Evolutionary conservation across 768 basidiomycete species (phyloP).

Genomic region (Calocybe gangraenosa): DNA sequence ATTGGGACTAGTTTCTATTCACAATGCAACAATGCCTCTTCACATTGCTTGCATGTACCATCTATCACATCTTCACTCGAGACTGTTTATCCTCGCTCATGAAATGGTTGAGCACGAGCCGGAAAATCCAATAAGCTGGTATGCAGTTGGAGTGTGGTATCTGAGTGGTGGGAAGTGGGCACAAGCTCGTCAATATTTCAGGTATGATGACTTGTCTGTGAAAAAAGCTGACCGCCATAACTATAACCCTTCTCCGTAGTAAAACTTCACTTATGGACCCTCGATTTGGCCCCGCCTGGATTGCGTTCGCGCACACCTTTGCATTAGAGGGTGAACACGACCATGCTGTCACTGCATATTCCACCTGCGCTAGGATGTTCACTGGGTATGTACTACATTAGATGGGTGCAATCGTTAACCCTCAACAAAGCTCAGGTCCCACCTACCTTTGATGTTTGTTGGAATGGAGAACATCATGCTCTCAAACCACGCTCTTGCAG

Average conservation of each 20-base stretch:
- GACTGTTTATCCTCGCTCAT: conserved; percentile 93
- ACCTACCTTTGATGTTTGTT: conserved; percentile 91
- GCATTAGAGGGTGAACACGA: conserved; percentile 98
- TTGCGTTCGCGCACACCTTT: conserved; percentile 97
- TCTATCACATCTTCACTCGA: conserved; percentile 84
- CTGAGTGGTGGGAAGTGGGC: conserved; percentile 82
- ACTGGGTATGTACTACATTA: conserved; percentile 62
- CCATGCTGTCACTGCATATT: conserved; percentile 97
- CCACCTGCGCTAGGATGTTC: conserved; percentile 93
- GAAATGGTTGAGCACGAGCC: conserved; percentile 94
- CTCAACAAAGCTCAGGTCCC: conserved; percentile 57
- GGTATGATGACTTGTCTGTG: conserved; percentile 39
- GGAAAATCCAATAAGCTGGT: conserved; percentile 93
- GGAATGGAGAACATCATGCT: conserved; percentile 98
- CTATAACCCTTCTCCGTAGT: conserved; percentile 35
- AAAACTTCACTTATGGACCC: conserved; percentile 98
- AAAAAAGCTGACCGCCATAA: background rate
- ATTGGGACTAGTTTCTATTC: conserved; percentile 76
- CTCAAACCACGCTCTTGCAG: conserved; percentile 74
- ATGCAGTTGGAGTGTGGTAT: conserved; percentile 98
- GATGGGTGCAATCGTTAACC: too few species aligned
- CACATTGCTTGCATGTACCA: conserved; percentile 99
- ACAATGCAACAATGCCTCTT: conserved; percentile 85
- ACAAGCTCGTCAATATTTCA: conserved; percentile 92
- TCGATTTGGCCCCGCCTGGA: conserved; percentile 94